Conservation (phyloP, 345 rosid genomes). For the Eucalyptus cloeziana region DNA sequence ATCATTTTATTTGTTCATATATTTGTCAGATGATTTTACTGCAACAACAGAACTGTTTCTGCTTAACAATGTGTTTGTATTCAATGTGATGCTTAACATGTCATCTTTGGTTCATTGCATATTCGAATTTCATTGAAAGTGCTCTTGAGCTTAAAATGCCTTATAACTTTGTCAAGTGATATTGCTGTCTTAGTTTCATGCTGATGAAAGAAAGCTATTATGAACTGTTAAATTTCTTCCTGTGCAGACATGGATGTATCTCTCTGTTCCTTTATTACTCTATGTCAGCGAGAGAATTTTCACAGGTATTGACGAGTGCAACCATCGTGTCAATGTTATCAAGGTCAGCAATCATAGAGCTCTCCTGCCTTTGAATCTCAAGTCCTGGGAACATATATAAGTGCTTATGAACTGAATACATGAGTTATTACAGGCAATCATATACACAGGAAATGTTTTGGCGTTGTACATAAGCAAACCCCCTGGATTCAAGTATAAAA, state of each 20-base stretch:
- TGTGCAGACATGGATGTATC: constrained; percentile 92
- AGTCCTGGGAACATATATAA: background rate
- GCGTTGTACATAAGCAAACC: constrained; percentile 87
- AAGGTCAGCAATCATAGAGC: constrained; percentile 31
- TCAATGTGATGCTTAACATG: background rate
- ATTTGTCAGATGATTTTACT: background rate
- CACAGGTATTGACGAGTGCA: constrained; percentile 33
- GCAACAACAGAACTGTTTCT: background rate
- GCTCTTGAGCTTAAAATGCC: background rate
- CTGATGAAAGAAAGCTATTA: background rate
- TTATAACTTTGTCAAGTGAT: background rate
- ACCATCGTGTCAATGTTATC: constrained; percentile 53
- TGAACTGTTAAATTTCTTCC: background rate
- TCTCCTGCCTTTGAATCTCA: background rate
- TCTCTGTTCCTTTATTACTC: constrained; percentile 37
- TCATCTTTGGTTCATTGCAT: background rate
- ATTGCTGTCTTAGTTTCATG: background rate
- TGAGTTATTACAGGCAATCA: constrained; percentile 52
- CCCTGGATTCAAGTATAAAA: constrained; percentile 63
- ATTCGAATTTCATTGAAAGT: background rate
- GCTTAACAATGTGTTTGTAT: background rate
- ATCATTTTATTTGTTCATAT: background rate
- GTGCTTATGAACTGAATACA: background rate
- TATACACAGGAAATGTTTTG: constrained; percentile 84
- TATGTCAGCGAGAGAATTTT: constrained; percentile 55